Conservation (phyloP, 83 land plant genomes). For the Diphasiastrum complanatum region DNA sequence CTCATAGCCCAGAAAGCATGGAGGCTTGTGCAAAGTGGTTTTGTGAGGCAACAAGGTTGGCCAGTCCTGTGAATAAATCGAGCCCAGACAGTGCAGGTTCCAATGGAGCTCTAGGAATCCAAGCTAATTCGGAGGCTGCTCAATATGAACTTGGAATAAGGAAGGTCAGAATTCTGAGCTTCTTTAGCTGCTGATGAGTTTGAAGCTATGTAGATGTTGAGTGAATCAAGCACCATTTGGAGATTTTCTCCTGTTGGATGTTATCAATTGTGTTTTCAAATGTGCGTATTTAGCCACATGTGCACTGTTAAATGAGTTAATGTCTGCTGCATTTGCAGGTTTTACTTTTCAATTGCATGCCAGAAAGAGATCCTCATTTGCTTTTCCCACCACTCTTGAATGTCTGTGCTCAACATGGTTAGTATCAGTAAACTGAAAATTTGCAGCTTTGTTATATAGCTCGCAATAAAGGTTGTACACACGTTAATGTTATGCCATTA, state of each 20-base stretch:
- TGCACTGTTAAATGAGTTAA: not conserved
- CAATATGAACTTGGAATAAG: too few species aligned
- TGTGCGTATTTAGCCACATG: not conserved
- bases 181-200: too few species aligned
- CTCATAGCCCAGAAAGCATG: constrained; percentile 18
- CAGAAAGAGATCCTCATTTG: constrained; percentile 5
- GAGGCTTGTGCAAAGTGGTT: constrained; percentile 5
- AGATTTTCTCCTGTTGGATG: too few species aligned
- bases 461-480: too few species aligned
- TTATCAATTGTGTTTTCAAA: not conserved
- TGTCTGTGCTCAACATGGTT: constrained; percentile 1
- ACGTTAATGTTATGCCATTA: too few species aligned
- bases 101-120: not conserved
- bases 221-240: too few species aligned
- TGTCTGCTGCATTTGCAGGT: not conserved
- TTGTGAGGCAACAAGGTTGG: not conserved
- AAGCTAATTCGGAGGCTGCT: not conserved
- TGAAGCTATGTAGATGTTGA: too few species aligned
- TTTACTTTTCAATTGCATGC: constrained; percentile 12
- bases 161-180: too few species aligned
- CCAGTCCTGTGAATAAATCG: not conserved
- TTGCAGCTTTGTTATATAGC: too few species aligned
- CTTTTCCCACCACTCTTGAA: constrained; percentile 6
- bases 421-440: too few species aligned
- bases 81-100: not conserved